Conservation (phyloP, 768 basidiomycete genomes). For the Trametes cubensis region DNA sequence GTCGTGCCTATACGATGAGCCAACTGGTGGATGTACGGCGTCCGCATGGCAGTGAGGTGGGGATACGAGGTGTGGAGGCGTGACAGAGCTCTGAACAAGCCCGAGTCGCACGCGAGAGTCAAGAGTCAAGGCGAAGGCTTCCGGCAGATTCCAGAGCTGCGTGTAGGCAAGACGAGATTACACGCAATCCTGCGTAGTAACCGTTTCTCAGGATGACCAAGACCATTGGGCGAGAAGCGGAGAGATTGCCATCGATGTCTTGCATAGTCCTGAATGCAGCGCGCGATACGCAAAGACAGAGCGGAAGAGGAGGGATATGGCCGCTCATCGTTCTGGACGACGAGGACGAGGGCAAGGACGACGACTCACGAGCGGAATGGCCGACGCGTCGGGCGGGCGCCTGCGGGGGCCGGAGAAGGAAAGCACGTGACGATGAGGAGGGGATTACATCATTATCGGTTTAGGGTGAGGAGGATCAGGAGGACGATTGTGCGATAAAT, state of each 20-base stretch:
- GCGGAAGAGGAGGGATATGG: not conserved
- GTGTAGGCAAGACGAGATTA: constrained; percentile 12
- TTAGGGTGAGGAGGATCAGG: constrained; percentile 8
- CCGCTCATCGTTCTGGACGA: constrained; percentile 8
- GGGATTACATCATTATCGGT: constrained; percentile 19
- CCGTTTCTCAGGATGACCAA: constrained; percentile 11
- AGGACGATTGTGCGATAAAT: constrained; percentile 9
- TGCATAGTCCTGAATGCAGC: not conserved
- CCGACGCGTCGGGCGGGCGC: not conserved
- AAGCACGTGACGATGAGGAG: constrained; percentile 8
- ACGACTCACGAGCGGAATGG: constrained; percentile 2
- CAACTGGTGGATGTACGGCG: not conserved
- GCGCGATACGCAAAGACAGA: not conserved
- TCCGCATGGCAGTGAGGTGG: not conserved
- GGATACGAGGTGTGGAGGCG: too few relatives aligned
- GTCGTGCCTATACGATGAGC: not conserved
- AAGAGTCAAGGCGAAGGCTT: not conserved
- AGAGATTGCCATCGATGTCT: too few relatives aligned
- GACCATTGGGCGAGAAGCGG: not conserved
- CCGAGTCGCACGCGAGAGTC: too few relatives aligned
- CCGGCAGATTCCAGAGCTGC: not conserved
- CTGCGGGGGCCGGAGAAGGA: constrained; percentile 4
- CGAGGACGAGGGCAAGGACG: constrained; percentile 4
- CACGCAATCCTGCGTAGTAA: constrained; percentile 14
- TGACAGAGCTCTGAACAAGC: too few relatives aligned